These are phyloP conservation scores for Aureobasidium sp. DNA, from an alignment of 2,329 filamentous ascomycete species.

Conservation along the genomic window DNA sequence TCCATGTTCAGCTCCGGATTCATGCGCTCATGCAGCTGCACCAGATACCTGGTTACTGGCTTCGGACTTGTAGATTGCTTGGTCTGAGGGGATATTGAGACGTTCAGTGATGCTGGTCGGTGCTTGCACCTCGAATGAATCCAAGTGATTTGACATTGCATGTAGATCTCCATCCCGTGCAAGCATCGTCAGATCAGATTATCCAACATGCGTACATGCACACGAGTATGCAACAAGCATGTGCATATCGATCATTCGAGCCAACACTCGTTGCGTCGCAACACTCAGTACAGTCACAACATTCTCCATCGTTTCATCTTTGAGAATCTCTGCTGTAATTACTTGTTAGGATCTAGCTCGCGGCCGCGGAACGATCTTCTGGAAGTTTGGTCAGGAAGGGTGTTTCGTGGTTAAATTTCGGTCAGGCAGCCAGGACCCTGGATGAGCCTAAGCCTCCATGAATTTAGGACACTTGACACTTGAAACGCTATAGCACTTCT, in stretches of 20 bases:
- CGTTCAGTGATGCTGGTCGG: not conserved
- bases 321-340: not conserved
- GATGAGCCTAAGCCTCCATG: not conserved
- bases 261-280: not conserved
- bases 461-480: not conserved
- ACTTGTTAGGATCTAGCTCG: not conserved
- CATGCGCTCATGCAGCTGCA: not conserved
- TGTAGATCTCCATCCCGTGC: not conserved
- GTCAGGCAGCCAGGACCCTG: not conserved
- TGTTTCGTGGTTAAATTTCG: not conserved
- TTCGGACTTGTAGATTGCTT: not conserved
- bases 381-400: not conserved
- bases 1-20: not conserved
- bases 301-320: not conserved
- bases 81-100: not conserved
- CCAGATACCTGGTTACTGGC: conserved; percentile 10
- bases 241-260: not conserved
- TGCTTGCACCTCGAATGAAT: not conserved
- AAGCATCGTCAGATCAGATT: not conserved
- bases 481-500: not conserved
- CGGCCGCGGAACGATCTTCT: not conserved
- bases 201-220: not conserved
- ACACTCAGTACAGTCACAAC: not conserved
- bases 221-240: not conserved
- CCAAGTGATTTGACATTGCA: not conserved